Evolutionary conservation across 345 rosid genomes (phyloP).

Genomic region (Orychophragmus violaceus): DNA sequence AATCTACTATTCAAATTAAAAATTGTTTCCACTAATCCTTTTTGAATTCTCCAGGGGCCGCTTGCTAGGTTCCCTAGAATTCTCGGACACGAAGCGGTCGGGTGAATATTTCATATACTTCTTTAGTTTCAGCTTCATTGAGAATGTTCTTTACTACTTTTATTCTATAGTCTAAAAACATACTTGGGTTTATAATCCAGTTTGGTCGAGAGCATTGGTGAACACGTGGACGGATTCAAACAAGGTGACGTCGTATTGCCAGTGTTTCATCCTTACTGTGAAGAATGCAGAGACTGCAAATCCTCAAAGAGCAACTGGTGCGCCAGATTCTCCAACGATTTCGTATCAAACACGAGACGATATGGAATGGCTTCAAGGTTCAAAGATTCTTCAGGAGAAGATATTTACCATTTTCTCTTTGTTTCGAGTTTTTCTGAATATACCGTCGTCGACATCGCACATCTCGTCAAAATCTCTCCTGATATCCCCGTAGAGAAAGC

Average conservation of each 20-base stretch:
- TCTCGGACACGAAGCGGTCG: slow-evolving; percentile 71
- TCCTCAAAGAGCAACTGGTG: slow-evolving; percentile 52
- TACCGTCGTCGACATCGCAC: slow-evolving; percentile 55
- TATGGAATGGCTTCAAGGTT: slow-evolving; percentile 50
- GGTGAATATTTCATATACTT: slow-evolving; percentile 32
- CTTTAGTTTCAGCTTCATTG: neutral
- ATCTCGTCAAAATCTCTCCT: slow-evolving; percentile 42
- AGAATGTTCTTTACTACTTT: neutral
- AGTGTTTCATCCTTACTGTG: slow-evolving; percentile 44
- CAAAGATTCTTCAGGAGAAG: slow-evolving; percentile 46
- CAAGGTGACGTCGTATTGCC: slow-evolving; percentile 59
- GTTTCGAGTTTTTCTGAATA: slow-evolving; percentile 74
- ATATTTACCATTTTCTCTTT: slow-evolving; percentile 37
- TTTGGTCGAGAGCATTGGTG: slow-evolving; percentile 75
- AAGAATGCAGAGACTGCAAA: slow-evolving; percentile 48
- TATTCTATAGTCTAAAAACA: no score
- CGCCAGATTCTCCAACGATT: slow-evolving; percentile 2
- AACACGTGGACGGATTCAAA: slow-evolving; percentile 43
- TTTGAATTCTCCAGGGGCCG: slow-evolving; percentile 38
- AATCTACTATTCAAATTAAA: neutral
- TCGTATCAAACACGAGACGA: slow-evolving; percentile 30
- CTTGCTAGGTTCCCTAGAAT: slow-evolving; percentile 45
- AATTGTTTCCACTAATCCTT: neutral
- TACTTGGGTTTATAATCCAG: slow-evolving; percentile 25
- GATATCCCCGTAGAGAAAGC: slow-evolving; percentile 45